Base-by-base conservation (phyloP, 2,329 filamentous ascomycete genomes). In the Monilinia polystroma region DNA sequence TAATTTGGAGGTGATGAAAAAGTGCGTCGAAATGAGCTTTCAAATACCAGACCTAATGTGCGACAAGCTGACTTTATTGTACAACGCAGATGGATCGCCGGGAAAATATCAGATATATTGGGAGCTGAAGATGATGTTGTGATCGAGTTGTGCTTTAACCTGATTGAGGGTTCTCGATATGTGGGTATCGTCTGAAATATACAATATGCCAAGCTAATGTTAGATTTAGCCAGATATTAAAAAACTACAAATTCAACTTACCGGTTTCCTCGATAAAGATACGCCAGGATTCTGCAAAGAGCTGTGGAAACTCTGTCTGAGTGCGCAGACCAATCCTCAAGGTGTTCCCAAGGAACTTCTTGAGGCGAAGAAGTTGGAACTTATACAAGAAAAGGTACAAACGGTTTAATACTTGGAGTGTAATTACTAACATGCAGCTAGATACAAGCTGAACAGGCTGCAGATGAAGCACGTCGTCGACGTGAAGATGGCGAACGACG, bases 1-100 rank as follows among this genome's bases (percentile, higher is more conserved):
- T 79, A 97, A 99, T 77, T 83, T 97, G 62, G 92, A 96, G 78
- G 91, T 99, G 66, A 96, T 99, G 88, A 97, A 97, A 84, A 96
- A 95, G 91, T 96, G 77, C 76, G 88, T 80, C 68, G 49, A 63
- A 60, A 63, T n/a, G 8, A 49, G 66, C 69, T 64, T 74, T 8
- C 20, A 51, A 20, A 35, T 51, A 47, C 56, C 70, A 64, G 55
- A 56, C 41, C 67, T 59, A 20, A 18, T 63, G 43, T n/a, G 51
- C 7, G 55, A 32, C 58, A 64, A 23, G 68, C 69, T 74, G 65
- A 74, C 69, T 38, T 38, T 60, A 29, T 49, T 53, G 43, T 62
- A 47, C 35, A 35, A 66, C 47, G 60, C 72, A 97, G 93, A 82
- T 99, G 95, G 95, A 97, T 98, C 77, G 90, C 92, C 5, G 87